A percentile compares a stretch with the other conserved stretches of the same genome.
Conservation (phyloP, 495 filamentous ascomycete genomes). For the Trichoderma asperelloides region DNA sequence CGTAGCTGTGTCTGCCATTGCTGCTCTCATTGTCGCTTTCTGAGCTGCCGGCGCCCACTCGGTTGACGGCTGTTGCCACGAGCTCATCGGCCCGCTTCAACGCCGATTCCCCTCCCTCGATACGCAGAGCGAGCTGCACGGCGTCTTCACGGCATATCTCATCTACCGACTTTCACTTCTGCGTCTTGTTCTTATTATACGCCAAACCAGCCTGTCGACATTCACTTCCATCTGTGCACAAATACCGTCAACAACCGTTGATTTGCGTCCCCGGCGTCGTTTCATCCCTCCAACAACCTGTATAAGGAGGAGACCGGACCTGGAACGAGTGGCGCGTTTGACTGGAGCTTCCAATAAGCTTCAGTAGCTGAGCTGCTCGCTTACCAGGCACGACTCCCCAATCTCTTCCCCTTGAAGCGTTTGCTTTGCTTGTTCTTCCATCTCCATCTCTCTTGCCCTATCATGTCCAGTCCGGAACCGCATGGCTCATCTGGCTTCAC, state of each 20-base stretch:
- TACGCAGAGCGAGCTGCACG: neutral
- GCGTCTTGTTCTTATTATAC: neutral
- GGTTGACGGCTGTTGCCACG: neutral
- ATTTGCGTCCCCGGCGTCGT: neutral
- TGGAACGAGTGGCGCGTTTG: constrained; percentile 6
- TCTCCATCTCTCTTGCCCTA: neutral
- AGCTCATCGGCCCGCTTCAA: constrained; percentile 1
- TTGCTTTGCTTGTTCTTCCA: neutral
- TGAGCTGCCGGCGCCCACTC: neutral
- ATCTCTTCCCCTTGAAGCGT: neutral
- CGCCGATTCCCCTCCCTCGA: constrained; percentile 4
- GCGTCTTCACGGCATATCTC: neutral
- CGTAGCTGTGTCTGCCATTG: neutral
- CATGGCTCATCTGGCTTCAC: constrained; percentile 19
- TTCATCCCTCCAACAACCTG: neutral
- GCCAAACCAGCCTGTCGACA: neutral
- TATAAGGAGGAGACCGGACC: neutral
- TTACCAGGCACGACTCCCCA: constrained; percentile 6
- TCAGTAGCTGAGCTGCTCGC: constrained; percentile 3
- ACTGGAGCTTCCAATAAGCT: neutral
- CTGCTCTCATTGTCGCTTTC: neutral
- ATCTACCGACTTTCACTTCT: neutral
- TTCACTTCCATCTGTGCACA: neutral
- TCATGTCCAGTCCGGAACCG: constrained; percentile 25
- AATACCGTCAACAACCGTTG: neutral